Percentiles rank a stretch among this genome's conserved stretches.
Evolutionary conservation across 805 yeast genomes (phyloP).

Genomic region (Saccharomyces eubayanus): DNA sequence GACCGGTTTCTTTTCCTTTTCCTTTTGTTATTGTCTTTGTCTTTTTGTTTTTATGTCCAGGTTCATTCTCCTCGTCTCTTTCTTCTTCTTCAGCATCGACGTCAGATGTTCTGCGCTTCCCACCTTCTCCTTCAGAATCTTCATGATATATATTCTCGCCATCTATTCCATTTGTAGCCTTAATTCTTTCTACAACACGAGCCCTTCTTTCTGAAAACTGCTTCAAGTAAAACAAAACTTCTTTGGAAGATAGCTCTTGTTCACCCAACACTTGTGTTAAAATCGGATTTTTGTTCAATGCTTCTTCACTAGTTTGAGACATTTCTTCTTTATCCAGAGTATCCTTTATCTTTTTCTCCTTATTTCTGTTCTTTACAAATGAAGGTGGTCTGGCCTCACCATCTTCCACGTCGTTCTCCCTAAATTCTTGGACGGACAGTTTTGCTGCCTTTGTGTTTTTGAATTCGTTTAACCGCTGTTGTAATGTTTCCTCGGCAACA

Average conservation of each 20-base stretch:
- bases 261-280: conserved; percentile 38
- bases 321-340: conserved; percentile 23
- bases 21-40: conserved; percentile 8
- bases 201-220: conserved; percentile 28
- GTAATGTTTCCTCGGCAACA: conserved; percentile 90
- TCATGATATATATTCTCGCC: conserved; percentile 16
- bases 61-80: conserved; percentile 4
- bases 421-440: conserved; percentile 64
- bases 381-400: conserved; percentile 60
- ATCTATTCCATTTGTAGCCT: conserved; percentile 29
- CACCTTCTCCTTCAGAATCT: conserved; percentile 15
- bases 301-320: conserved; percentile 33
- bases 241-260: conserved; percentile 39
- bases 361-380: conserved; percentile 50
- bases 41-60: conserved; percentile 5
- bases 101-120: conserved; percentile 9
- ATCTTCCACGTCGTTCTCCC: conserved; percentile 36
- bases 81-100: conserved; percentile 7
- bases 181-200: conserved; percentile 18
- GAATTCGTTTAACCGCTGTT: conserved; percentile 83
- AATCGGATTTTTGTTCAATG: conserved; percentile 36
- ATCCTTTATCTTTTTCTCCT: conserved; percentile 37
- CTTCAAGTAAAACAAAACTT: conserved; percentile 33
- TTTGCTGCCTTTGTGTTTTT: conserved; percentile 65
- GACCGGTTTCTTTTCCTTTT: conserved; percentile 10